Base-by-base conservation (phyloP, 2,329 filamentous ascomycete genomes). In the Pseudogymnoascus sp. region DNA sequence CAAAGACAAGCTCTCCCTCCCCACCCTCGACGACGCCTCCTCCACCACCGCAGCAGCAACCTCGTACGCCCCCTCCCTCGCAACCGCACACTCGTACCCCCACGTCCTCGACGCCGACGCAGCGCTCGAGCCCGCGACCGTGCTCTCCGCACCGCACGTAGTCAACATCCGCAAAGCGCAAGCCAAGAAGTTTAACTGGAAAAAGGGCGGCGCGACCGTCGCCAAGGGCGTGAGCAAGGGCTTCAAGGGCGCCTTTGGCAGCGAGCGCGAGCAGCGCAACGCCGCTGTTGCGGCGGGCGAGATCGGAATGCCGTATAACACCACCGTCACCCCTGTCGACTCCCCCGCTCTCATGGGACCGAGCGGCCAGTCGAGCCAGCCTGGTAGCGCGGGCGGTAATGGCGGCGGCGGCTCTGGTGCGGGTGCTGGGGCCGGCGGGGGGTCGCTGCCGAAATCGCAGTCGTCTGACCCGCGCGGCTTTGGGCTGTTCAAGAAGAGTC, bases 101-200 rank as follows among this genome's bases (percentile, higher is more conserved):
- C 35, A 59, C 24, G 26, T 29, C 33, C 33, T 35, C 14, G 50
- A 35, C 16, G 50, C 50, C 0, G 33, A 59, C 50, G n/a, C 50
- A 1, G 33, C 50, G 1, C 50, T 59, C 50, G 50, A 35, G 8
- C 50, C 40, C 2, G 40, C 40, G 2, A 72, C 14, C 3, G 70
- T 74, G 4, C 64, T 74, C 6, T 71, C 65, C 70, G 81, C 86
- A 29, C 93, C 95, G n/a, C 95, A 96, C 65, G 90, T 97, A 35
- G 90, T 97, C 65, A 96, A 95, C 70, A 96, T 97, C 66, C 87
- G 92, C 70, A 97, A 97, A 78, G 92, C 90, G 31, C 92, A 96
- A 73, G 72, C 71, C 62, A 96, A 92, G 79, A 97, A 97, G 75
- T 97, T 97, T 78, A 96, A 96, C 78, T 97, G 95, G 93, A 96